These are phyloP conservation scores for Chaetoceros tenuissimus DNA, from an alignment of 108 stramenopile genomes.

Conservation along the genomic window DNA sequence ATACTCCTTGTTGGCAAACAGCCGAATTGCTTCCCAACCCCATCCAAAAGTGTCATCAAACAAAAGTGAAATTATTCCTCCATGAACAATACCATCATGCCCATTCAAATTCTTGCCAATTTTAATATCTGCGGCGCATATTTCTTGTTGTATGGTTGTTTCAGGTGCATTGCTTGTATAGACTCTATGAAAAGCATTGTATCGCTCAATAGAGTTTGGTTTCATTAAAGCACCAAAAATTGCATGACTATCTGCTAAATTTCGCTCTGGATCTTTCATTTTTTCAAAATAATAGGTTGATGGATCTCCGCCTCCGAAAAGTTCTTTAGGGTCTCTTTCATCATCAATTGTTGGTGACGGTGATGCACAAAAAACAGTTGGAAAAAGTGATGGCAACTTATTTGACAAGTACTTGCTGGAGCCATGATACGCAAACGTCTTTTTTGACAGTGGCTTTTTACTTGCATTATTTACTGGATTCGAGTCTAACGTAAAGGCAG, in stretches of 20 bases:
- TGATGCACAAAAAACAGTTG: too few relatives aligned
- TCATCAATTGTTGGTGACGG: too few relatives aligned
- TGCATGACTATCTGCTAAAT: constrained; percentile 15
- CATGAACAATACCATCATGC: constrained; percentile 45
- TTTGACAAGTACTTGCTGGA: too few relatives aligned
- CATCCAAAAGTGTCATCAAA: constrained; percentile 51
- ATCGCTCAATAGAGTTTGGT: constrained; percentile 27
- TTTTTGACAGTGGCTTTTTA: too few relatives aligned
- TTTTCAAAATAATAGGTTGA: constrained; percentile 3
- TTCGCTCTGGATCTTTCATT: constrained; percentile 16
- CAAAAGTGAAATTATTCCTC: constrained; percentile 40
- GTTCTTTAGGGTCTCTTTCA: too few relatives aligned
- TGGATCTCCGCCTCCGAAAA: too few relatives aligned
- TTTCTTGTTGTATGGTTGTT: constrained; percentile 3
- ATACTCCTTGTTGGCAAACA: background rate
- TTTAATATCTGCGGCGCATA: constrained; percentile 24
- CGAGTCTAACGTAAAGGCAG: too few relatives aligned
- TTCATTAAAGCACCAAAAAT: constrained; percentile 24
- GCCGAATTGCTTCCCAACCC: constrained; percentile 23
- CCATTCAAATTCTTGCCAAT: constrained; percentile 41
- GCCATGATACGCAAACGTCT: too few relatives aligned
- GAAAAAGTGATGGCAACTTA: too few relatives aligned
- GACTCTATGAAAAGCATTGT: constrained; percentile 16
- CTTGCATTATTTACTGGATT: too few relatives aligned
- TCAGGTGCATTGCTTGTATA: background rate